These are phyloP conservation scores for Pleurostoma richardsiae DNA, from an alignment of 2,329 filamentous ascomycete species.

Conservation along the genomic window DNA sequence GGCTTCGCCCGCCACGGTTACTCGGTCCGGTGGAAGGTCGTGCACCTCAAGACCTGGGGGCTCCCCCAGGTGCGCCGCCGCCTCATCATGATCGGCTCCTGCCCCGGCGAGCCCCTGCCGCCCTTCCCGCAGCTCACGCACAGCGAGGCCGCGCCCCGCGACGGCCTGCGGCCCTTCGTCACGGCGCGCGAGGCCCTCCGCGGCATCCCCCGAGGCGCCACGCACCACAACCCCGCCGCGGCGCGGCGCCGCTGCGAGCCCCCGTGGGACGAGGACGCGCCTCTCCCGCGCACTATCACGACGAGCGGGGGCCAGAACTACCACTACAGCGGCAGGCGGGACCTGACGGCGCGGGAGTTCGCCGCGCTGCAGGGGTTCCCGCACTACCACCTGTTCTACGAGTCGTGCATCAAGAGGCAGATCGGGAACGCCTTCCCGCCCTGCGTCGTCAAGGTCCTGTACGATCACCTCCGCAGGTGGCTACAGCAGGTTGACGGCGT, in stretches of 20 bases:
- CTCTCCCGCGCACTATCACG: constrained; percentile 57
- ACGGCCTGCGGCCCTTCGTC: constrained; percentile 30
- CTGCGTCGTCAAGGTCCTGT: constrained; percentile 43
- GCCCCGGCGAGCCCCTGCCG: constrained; percentile 67
- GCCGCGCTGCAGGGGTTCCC: constrained; percentile 70
- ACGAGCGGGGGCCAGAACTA: constrained; percentile 57
- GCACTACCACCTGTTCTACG: constrained; percentile 49
- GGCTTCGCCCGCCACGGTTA: constrained; percentile 63
- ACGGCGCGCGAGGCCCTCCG: constrained; percentile 38
- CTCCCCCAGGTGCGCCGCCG: constrained; percentile 43
- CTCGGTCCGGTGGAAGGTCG: constrained; percentile 63
- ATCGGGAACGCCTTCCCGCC: constrained; percentile 80
- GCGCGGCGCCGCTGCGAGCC: constrained; percentile 15
- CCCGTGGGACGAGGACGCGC: constrained; percentile 39
- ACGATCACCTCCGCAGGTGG: constrained; percentile 40
- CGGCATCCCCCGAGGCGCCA: constrained; percentile 19
- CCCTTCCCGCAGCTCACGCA: constrained; percentile 61
- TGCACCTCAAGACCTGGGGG: constrained; percentile 47
- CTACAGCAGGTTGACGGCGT: constrained; percentile 38
- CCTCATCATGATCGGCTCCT: constrained; percentile 52
- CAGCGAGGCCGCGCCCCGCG: constrained; percentile 25
- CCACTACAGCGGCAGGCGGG: constrained; percentile 59
- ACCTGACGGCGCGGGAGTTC: constrained; percentile 63
- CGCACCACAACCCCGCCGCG: constrained; percentile 31
- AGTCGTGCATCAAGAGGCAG: constrained; percentile 48